Evolutionary conservation across 2,329 filamentous ascomycete species (phyloP), one percentile per base, ranked within the genome.

Genomic region (Ophiognomonia clavigignenti-juglandacearum): DNA sequence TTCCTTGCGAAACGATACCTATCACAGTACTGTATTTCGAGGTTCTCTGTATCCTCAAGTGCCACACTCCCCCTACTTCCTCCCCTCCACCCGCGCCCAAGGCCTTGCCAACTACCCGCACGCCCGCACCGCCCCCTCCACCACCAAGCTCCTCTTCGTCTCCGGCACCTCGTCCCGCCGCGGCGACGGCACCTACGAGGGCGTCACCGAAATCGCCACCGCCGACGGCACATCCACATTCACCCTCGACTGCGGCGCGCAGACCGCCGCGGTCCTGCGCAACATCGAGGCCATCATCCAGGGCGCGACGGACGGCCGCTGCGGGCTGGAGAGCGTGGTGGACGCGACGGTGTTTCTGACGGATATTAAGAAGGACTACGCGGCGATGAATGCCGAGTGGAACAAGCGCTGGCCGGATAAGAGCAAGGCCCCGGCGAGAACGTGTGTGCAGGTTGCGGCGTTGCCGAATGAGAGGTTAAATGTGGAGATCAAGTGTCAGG

Each of bases 31-130:
- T n/a, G n/a, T n/a, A n/a, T n/a, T n/a, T n/a, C n/a, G n/a, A n/a
- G n/a, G n/a, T n/a, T n/a, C n/a, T n/a, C n/a, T n/a, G n/a, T n/a
- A n/a, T n/a, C n/a, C n/a, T n/a, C n/a, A n/a, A n/a, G n/a, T n/a
- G n/a, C n/a, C n/a, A n/a, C n/a, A n/a, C 32, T 55, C 53, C 19
- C 49, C 56, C 39, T 64, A 55, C 50, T 57, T 64, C 42, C 59
- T 62, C 35, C 59, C 60, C 14, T 50, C 59, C 38, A 52, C 54
- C 14, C 54, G 53, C 4, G 60, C 61, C 8, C 61, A 64, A 29
- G 61, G 61, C 22, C 57, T 65, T 10, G 62, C 62, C 52, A 65
- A 64, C 54, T 65, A 65, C 53, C 61, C 61, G 0, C 62, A 65
- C 49, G 62, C 62, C 13, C 60, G 62, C 39, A 59, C 56, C 24